These are phyloP conservation scores for Talaromyces verruculosus DNA, from an alignment of 2,329 filamentous ascomycete species.

Conservation along the genomic window DNA sequence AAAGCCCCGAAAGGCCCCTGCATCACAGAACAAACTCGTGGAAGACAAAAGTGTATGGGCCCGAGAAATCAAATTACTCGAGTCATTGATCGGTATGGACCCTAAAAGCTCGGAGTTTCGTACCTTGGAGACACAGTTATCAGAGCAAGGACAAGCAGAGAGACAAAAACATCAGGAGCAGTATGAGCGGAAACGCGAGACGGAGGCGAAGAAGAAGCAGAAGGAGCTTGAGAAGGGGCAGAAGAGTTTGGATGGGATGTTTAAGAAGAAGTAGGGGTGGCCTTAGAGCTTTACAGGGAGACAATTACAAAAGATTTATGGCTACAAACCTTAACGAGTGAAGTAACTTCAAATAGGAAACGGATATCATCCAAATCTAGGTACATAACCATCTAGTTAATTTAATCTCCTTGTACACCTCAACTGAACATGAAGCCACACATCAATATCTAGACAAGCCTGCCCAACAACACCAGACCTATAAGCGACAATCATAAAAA, in stretches of 20 bases:
- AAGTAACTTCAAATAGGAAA: neutral
- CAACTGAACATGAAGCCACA: neutral
- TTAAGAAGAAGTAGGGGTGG: conserved; percentile 25
- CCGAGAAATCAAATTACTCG: conserved; percentile 89
- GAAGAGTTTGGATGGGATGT: conserved; percentile 39
- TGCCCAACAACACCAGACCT: neutral
- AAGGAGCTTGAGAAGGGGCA: conserved; percentile 49
- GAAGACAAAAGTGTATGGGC: conserved; percentile 88
- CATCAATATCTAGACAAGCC: neutral
- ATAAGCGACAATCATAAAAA: neutral
- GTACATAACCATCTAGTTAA: neutral
- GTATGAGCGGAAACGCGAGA: conserved; percentile 70
- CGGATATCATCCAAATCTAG: neutral
- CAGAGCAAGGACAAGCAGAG: conserved; percentile 67
- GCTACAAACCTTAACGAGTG: neutral
- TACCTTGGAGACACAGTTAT: conserved; percentile 63
- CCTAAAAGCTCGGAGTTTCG: conserved; percentile 70
- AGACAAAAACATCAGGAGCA: conserved; percentile 74
- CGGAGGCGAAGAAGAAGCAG: conserved; percentile 52
- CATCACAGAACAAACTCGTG: conserved; percentile 35
- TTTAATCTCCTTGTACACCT: neutral
- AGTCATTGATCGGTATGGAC: conserved; percentile 83
- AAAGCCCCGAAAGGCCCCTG: conserved; percentile 27
- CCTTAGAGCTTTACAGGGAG: neutral
- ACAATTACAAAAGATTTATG: neutral